These are phyloP conservation scores for Berkeleyomyces rouxiae DNA, from an alignment of 2,329 filamentous ascomycete genomes.

Conservation along the genomic window DNA sequence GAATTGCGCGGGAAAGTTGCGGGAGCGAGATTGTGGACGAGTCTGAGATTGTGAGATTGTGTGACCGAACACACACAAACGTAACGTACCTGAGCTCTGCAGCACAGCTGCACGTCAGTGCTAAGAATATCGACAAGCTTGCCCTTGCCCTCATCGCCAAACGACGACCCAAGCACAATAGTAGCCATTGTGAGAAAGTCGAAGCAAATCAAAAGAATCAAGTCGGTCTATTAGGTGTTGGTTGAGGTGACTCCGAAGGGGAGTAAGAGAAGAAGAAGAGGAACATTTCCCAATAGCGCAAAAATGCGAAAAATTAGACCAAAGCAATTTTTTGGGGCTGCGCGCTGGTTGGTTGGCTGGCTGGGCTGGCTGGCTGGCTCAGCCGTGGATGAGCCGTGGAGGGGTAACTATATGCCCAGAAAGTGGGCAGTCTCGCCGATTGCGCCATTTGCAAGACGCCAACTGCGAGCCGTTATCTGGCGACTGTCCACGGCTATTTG, in stretches of 20 bases:
- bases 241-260: constrained; percentile 13
- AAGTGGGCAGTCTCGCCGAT: not conserved
- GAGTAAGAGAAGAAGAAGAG: constrained; percentile 14
- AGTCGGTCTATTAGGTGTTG: constrained; percentile 12
- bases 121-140: constrained; percentile 13
- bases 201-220: constrained; percentile 10
- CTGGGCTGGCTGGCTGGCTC: not conserved
- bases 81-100: constrained; percentile 13
- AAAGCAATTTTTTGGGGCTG: constrained; percentile 4
- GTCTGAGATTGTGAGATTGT: not conserved
- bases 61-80: not conserved
- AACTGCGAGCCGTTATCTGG: not conserved
- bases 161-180: constrained; percentile 14
- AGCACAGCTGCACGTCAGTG: constrained; percentile 14
- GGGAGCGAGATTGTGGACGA: not conserved
- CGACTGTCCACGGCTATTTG: not conserved
- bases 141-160: constrained; percentile 14
- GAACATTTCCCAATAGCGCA: not conserved
- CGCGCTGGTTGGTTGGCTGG: not conserved
- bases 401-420: not conserved
- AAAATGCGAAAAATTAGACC: constrained; percentile 6
- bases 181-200: constrained; percentile 14
- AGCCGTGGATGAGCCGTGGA: not conserved
- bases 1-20: not conserved
- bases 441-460: not conserved